Evolutionary conservation across 495 filamentous ascomycete species (phyloP).

Genomic region (Aspergillus taichungensis): DNA sequence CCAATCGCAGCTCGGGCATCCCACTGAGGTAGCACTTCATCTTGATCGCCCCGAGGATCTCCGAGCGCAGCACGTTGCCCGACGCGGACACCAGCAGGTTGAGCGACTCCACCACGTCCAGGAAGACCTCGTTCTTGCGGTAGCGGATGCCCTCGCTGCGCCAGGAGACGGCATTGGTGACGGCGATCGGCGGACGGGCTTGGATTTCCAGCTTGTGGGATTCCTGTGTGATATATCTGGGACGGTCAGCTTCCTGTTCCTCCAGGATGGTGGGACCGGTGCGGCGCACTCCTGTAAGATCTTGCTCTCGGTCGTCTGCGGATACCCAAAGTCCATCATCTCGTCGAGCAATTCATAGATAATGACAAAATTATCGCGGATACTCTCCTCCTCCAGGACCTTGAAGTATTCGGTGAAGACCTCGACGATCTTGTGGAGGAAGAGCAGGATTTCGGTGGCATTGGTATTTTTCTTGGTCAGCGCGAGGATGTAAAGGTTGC

Average conservation of each 20-base stretch:
- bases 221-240: constrained; percentile 95
- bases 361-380: constrained; percentile 98
- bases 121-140: constrained; percentile 98
- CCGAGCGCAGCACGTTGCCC: constrained; percentile 91
- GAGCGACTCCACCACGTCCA: constrained; percentile 94
- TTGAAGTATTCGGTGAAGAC: constrained; percentile 99
- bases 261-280: not conserved
- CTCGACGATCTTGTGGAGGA: constrained; percentile 96
- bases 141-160: constrained; percentile 96
- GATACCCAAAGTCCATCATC: constrained; percentile 99
- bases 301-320: constrained; percentile 97
- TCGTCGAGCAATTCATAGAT: constrained; percentile 99
- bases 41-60: constrained; percentile 96
- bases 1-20: constrained; percentile 94
- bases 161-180: constrained; percentile 98
- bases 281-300: constrained; percentile 79
- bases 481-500: constrained; percentile 97
- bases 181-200: constrained; percentile 97
- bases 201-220: constrained; percentile 97
- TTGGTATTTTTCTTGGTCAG: constrained; percentile 98
- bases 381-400: constrained; percentile 97
- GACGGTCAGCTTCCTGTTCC: constrained; percentile 5
- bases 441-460: constrained; percentile 95
- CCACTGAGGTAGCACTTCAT: constrained; percentile 99
- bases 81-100: constrained; percentile 93